Evolutionary conservation across 805 yeast genomes (phyloP), one percentile per base, ranked within the genome.

Genomic region (Zygotorulaspora sp.): DNA sequence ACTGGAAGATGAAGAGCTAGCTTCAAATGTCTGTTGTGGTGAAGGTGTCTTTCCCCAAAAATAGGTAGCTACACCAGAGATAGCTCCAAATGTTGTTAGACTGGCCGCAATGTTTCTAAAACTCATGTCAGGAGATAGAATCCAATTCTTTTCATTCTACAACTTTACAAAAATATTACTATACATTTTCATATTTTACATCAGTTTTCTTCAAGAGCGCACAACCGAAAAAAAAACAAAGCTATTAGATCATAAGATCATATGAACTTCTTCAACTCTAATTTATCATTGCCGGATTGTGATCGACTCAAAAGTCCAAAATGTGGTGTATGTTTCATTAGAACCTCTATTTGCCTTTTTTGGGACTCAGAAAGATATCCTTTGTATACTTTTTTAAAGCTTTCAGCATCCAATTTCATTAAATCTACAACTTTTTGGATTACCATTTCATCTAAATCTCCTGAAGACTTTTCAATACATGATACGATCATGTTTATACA

Each of bases 381-480:
- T 18, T 55, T 65, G 10, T 79, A 65, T 2, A 70, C 73, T 0
- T 32, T 27, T 45, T 79, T 80, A 62, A 81, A 80, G 6, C 63
- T 52, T 1, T 52, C 61, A 0, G 78, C 66, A 40, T 68, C 63
- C 34, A 68, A 53, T 11, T 63, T 59, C 11, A 78, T 65, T 39
- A 82, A 59, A 6, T 65, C 65, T 20, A 78, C 30, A 32, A 80
- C 43, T 42, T 74, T 72, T 10, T 64, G 67, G 41, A 70, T 77
- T 5, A 72, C 50, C 32, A 75, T 77, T 1, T 47, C 47, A 11
- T 54, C 61, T 39, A 63, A 52, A 7, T 50, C 45, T 3, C 47
- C 44, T 2, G 32, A 30, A 12, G 29, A 54, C 43, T 33, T 48
- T 36, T 52, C 53, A 49, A 29, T 47, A 50, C 17, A 75, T 46